Evolutionary conservation across 768 basidiomycete genomes (phyloP).

Genomic region (Cystofilobasidium bisporidii): DNA sequence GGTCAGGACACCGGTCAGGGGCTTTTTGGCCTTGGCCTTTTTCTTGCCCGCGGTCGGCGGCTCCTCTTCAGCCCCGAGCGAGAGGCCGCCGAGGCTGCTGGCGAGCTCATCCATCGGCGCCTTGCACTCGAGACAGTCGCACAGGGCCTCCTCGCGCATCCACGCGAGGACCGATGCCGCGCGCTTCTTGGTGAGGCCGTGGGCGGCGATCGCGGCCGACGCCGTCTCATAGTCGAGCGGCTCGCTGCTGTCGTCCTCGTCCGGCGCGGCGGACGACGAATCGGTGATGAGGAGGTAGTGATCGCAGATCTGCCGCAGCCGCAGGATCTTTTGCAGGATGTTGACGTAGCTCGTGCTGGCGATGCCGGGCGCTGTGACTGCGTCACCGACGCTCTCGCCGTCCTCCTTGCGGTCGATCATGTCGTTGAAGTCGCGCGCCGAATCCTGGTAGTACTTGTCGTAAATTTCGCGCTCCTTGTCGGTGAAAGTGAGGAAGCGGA

Average conservation of each 20-base stretch:
- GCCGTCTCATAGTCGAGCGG: slow-evolving; percentile 64
- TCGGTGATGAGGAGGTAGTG: slow-evolving; percentile 75
- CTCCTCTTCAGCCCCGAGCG: slow-evolving; percentile 43
- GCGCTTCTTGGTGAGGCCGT: slow-evolving; percentile 63
- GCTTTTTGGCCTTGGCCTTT: slow-evolving; percentile 31
- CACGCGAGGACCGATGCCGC: slow-evolving; percentile 78
- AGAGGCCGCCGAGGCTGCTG: slow-evolving; percentile 45
- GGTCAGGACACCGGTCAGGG: slow-evolving; percentile 56
- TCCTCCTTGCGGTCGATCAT: slow-evolving; percentile 44
- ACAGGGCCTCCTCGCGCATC: slow-evolving; percentile 72
- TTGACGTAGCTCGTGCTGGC: slow-evolving; percentile 97
- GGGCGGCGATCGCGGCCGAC: slow-evolving; percentile 58
- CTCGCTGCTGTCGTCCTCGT: slow-evolving; percentile 46
- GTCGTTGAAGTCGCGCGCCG: slow-evolving; percentile 68
- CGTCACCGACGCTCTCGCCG: slow-evolving; percentile 44
- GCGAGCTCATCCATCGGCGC: slow-evolving; percentile 48
- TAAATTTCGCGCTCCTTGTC: slow-evolving; percentile 74
- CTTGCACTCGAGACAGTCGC: slow-evolving; percentile 82
- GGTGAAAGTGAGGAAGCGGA: slow-evolving; percentile 75
- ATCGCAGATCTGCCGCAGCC: slow-evolving; percentile 94
- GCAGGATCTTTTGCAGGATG: slow-evolving; percentile 89
- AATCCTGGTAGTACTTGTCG: slow-evolving; percentile 75
- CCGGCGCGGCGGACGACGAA: slow-evolving; percentile 33
- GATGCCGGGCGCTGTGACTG: slow-evolving; percentile 46
- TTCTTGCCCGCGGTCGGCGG: slow-evolving; percentile 42